These are phyloP conservation scores for Lunularia cruciata DNA, from an alignment of 225 moss, liverwort and hornwort species.

Conservation along the genomic window DNA sequence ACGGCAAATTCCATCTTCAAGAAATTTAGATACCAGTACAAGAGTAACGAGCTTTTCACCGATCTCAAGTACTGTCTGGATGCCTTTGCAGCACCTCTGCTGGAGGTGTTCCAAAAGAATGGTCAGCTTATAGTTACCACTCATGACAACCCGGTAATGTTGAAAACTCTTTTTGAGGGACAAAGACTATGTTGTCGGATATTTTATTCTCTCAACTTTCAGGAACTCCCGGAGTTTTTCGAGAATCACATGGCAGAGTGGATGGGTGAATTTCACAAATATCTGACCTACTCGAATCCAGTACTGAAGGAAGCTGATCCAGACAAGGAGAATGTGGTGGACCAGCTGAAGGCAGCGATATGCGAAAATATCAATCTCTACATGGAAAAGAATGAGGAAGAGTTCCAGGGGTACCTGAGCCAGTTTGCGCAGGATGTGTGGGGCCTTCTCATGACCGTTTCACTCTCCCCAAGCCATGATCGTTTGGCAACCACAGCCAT, in stretches of 20 bases:
- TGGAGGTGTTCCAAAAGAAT: conserved; percentile 76
- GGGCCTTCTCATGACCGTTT: conserved; percentile 90
- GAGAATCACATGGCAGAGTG: conserved; percentile 98
- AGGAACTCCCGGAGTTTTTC: conserved; percentile 96
- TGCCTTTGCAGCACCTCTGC: conserved; percentile 78
- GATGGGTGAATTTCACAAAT: conserved; percentile 98
- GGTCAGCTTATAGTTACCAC: conserved; percentile 60
- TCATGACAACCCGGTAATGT: conserved; percentile 46
- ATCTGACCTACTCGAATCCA: conserved; percentile 67
- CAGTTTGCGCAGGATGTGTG: conserved; percentile 93
- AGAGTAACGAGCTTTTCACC: conserved; percentile 73
- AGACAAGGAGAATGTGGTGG: conserved; percentile 67
- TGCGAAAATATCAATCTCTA: conserved; percentile 98
- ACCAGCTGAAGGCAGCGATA: conserved; percentile 84
- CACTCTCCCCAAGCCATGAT: conserved; percentile 75
- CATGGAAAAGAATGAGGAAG: conserved; percentile 99
- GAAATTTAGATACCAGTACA: conserved; percentile 96
- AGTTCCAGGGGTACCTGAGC: conserved; percentile 82
- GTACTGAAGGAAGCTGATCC: conserved; percentile 54
- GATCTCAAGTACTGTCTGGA: conserved; percentile 98
- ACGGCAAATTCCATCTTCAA: conserved; percentile 98
- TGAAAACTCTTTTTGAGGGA: conserved; percentile 72
- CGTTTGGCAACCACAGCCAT: conserved; percentile 93
- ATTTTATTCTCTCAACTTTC: conserved; percentile 94
- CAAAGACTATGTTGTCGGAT: conserved; percentile 90